Evolutionary conservation across 2,329 filamentous ascomycete species (phyloP), one percentile per base, ranked within the genome.

Genomic region (Lizonia empirigonia): DNA sequence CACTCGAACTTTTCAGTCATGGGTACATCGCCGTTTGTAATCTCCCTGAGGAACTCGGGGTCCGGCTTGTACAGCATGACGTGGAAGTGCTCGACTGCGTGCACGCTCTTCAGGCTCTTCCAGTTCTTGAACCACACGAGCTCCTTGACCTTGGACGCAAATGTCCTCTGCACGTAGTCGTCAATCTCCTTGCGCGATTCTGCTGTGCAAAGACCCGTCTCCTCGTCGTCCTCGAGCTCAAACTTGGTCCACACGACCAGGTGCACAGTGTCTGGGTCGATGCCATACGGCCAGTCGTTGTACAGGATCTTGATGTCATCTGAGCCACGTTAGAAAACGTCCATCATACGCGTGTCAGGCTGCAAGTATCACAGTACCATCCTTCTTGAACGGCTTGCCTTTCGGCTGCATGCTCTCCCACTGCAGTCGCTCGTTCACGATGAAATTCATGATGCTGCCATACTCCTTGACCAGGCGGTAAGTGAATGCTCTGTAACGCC

Each of bases 181-280:
- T 92, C 84, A 55, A 97, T 89, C 67, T 85, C 77, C 15, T 73
- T 74, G 39, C 85, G 81, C 7, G 85, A 84, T 54, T 79, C 73
- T 3, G 82, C 78, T 1, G 87, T 90, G 68, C 95, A 74, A 58
- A 91, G 85, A 12, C 84, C 87, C 0, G 85, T 77, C 15, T 76
- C 77, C 0, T 83, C 72, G 62, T 94, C 86, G 50, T 91, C 88
- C 44, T 85, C 80, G 19, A 97, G 78, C 38, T 82, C 80, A 66
- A 96, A 96, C 73, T 96, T 96, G 38, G 89, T 94, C 93, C 93
- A 97, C 10, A 96, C 85, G 5, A 96, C 90, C 2, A 97, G 78
- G 70, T 97, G 93, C 13, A 90, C 83, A 58, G 96, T 92, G 42
- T 82, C 80, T 37, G 78, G 68, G 63, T 94, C 90, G 44, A 97